Evolutionary conservation across 108 stramenopile species (phyloP).

Genomic region (Pseudonitzschia multistriata): DNA sequence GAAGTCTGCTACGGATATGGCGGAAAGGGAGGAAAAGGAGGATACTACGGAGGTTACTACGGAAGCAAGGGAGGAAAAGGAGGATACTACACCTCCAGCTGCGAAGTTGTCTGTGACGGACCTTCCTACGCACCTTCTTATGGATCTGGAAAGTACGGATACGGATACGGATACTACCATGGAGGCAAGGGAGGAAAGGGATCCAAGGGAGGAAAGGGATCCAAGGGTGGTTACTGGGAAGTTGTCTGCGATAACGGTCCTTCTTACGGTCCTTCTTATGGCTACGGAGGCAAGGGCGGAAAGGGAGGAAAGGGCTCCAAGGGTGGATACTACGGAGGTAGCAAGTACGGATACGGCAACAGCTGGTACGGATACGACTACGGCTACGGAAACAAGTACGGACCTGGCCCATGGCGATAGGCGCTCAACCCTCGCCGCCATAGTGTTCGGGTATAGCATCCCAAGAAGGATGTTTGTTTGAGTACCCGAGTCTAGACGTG

Average conservation of each 20-base stretch:
- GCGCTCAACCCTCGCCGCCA: no score
- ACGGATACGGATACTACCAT: background rate
- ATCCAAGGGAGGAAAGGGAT: background rate
- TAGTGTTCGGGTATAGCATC: conserved; percentile 7
- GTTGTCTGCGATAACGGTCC: no score
- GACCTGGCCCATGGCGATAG: background rate
- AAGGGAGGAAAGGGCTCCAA: no score
- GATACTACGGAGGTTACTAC: background rate
- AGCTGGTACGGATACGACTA: background rate
- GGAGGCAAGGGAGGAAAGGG: background rate
- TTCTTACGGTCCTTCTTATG: no score
- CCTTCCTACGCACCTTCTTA: background rate
- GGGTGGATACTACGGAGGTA: no score
- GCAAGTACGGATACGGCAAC: no score
- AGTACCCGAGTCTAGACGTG: background rate
- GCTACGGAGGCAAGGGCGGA: no score
- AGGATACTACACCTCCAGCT: background rate
- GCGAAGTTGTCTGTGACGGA: background rate
- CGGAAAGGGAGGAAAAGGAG: conserved; percentile 13
- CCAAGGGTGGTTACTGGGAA: no score
- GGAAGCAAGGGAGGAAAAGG: conserved; percentile 13
- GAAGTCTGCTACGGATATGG: background rate
- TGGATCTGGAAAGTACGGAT: background rate
- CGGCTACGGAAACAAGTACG: background rate
- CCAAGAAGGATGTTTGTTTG: background rate